phyloP scores from a whole-genome alignment of 2,329 filamentous ascomycete genomes.

The Fusarium sp. region DNA sequence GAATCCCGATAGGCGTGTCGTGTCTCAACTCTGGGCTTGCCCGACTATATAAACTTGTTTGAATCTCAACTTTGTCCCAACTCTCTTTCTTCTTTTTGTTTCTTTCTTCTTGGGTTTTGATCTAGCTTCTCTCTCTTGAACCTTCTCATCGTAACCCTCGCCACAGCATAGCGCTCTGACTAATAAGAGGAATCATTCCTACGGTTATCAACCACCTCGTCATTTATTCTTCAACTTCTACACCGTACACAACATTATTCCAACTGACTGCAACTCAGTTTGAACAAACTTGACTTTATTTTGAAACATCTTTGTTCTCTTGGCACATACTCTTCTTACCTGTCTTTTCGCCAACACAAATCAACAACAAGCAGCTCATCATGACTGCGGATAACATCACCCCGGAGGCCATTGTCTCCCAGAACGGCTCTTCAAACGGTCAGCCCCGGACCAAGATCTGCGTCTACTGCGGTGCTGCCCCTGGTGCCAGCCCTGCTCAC shows the following conservation, averaged over 20 bases:
- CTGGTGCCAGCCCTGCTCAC: constrained; percentile 79
- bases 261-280: neutral
- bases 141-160: constrained; percentile 19
- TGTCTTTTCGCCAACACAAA: neutral
- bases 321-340: neutral
- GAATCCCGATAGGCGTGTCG: constrained; percentile 14
- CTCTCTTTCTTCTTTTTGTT: constrained; percentile 2
- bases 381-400: constrained; percentile 47
- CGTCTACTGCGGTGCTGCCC: constrained; percentile 91
- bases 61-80: neutral
- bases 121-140: constrained; percentile 18
- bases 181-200: neutral
- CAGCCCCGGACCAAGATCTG: constrained; percentile 76
- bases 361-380: constrained; percentile 18
- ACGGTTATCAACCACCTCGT: constrained; percentile 10
- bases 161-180: constrained; percentile 15
- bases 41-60: constrained; percentile 30
- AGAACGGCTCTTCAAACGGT: constrained; percentile 46
- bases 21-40: constrained; percentile 6
- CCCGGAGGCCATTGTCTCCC: constrained; percentile 23
- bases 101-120: constrained; percentile 3
- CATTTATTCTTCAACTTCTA: constrained; percentile 10
- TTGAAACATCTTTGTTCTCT: neutral
- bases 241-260: constrained; percentile 1
- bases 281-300: neutral